Base-by-base conservation (phyloP, 2,329 filamentous ascomycete species). In the Colletotrichum sp. region DNA sequence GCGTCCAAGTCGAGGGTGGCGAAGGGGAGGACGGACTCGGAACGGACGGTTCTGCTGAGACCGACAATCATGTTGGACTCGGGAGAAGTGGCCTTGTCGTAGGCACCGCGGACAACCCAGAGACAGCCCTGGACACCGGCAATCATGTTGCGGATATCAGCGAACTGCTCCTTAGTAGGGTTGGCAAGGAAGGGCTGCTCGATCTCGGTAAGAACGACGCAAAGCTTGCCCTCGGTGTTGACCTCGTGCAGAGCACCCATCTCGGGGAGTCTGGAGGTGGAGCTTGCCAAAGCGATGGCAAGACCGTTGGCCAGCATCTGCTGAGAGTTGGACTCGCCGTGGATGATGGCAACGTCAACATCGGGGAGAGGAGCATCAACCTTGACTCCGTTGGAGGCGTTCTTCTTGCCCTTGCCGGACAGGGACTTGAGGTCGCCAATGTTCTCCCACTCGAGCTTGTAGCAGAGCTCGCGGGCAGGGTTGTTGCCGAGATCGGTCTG, bases 1-100 rank as follows among this genome's bases (percentile, higher is more conserved):
- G 84, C 84, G 39, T 89, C 86, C 2, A 90, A 80, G 65, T 89
- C 88, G 0, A 90, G 80, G 2, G 85, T 88, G 1, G 86, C 86
- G 18, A 87, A 86, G 15, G 82, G 83, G 64, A 88, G 85, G 28
- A 84, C 83, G 2, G 86, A 85, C 78, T 89, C 88, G 2, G 88
- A 88, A 1, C 88, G 86, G 26, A 89, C 82, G 2, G 85, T 86
- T 36, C 88, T 83, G 73, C 86, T 84, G 4, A 89, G 81, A 34
- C 88, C 88, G 10, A 85, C 83, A 0, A 88, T 81, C 82, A 90
- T 86, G 79, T 87, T 88, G 66, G 84, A 79, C 61, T 86, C 82
- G 4, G 83, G 87, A 75, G 81, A 83, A 13, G 81, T 75, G 6
- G 83, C 83, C 34, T 81, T 81, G 18, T 81, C 80, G 70, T 85